phyloP scores from a whole-genome alignment of 805 yeast genomes.

The Monosporozyma unispora region DNA sequence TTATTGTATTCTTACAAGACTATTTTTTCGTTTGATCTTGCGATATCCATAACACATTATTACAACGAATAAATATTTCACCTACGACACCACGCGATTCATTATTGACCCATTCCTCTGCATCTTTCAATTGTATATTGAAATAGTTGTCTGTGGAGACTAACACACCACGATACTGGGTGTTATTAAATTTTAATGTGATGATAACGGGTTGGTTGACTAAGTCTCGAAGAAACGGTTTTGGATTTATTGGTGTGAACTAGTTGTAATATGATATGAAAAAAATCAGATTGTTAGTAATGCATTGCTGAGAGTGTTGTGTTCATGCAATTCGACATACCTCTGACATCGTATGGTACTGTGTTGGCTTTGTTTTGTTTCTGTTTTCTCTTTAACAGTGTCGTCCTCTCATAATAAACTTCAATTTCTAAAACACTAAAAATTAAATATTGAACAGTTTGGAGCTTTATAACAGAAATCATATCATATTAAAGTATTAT shows the following conservation, averaged over 20 bases:
- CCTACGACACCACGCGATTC: slow-evolving; percentile 48
- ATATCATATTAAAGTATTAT: too few relatives aligned
- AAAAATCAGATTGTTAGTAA: slow-evolving; percentile 10
- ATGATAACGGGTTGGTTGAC: slow-evolving; percentile 65
- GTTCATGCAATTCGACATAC: too few relatives aligned
- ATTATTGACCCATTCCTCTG: slow-evolving; percentile 43
- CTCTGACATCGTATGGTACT: background rate
- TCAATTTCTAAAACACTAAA: too few relatives aligned
- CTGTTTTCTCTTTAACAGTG: too few relatives aligned
- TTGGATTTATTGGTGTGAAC: slow-evolving; percentile 70
- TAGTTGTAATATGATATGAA: slow-evolving; percentile 3
- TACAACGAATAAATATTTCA: slow-evolving; percentile 82
- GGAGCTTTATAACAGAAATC: too few relatives aligned
- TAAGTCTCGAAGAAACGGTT: slow-evolving; percentile 76
- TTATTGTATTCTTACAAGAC: background rate
- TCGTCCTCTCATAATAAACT: too few relatives aligned
- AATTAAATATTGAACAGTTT: too few relatives aligned
- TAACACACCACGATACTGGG: slow-evolving; percentile 76
- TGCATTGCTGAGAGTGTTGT: too few relatives aligned
- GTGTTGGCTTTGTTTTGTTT: background rate
- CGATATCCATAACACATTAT: slow-evolving; percentile 57
- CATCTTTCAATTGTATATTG: slow-evolving; percentile 69
- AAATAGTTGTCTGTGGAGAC: slow-evolving; percentile 83
- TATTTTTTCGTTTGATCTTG: slow-evolving; percentile 5
- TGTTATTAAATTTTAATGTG: slow-evolving; percentile 80